A percentile compares a stretch with the other conserved stretches of the same genome.
Evolutionary conservation across 345 rosid species (phyloP).

Genomic region (Xanthoceras sorbifolium): DNA sequence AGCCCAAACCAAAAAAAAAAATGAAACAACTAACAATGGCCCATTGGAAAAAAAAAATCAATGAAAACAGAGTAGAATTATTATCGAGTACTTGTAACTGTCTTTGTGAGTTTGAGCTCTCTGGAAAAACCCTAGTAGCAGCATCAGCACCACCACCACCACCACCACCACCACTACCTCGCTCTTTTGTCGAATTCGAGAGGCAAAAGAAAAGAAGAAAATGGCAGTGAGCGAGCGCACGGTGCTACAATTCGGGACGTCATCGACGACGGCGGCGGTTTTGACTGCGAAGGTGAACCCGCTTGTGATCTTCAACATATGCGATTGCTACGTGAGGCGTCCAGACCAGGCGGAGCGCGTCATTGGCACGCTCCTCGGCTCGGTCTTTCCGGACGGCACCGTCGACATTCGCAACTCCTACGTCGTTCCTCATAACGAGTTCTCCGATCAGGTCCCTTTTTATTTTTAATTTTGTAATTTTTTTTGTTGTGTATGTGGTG

Average conservation of each 20-base stretch:
- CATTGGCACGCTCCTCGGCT: constrained; percentile 95
- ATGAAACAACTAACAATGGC: no score
- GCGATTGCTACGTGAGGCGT: constrained; percentile 93
- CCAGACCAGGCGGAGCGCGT: constrained; percentile 94
- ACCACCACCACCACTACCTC: no score
- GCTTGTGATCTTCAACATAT: constrained; percentile 84
- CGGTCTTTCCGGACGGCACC: constrained; percentile 80
- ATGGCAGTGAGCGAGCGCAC: constrained; percentile 80
- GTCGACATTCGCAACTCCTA: constrained; percentile 93
- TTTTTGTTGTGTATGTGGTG: neutral
- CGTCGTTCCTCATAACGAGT: constrained; percentile 97
- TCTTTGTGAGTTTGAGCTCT: neutral
- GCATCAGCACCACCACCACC: no score
- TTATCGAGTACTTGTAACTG: no score
- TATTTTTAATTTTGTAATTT: neutral
- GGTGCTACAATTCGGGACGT: constrained; percentile 59
- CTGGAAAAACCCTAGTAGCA: constrained; percentile 42
- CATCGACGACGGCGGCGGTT: constrained; percentile 37
- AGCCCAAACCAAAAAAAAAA: no score
- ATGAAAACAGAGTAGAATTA: no score
- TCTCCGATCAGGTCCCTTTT: constrained; percentile 68
- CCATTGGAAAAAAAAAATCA: neutral
- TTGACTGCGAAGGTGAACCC: constrained; percentile 78
- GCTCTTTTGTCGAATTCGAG: constrained; percentile 1
- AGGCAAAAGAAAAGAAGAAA: constrained; percentile 11